phyloP scores from a whole-genome alignment of 2,329 filamentous ascomycete genomes.

The Paecilomyces formosus region DNA sequence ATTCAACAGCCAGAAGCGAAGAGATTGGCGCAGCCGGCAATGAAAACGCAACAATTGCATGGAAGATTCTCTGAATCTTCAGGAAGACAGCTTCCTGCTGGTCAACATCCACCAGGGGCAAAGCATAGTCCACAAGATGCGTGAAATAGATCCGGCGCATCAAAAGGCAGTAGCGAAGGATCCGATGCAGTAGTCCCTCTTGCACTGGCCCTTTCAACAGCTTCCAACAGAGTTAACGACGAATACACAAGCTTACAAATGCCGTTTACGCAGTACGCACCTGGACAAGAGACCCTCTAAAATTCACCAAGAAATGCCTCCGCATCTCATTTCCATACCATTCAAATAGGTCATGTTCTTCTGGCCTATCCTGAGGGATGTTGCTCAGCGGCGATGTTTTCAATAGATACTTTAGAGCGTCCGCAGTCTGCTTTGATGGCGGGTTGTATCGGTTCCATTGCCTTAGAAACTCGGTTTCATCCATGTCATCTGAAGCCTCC shows the following conservation, averaged over 20 bases:
- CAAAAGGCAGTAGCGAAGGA: constrained; percentile 28
- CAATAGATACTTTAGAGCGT: constrained; percentile 27
- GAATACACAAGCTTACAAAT: background rate
- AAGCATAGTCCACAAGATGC: constrained; percentile 25
- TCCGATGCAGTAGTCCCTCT: constrained; percentile 19
- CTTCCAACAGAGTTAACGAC: constrained; percentile 10
- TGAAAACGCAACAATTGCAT: constrained; percentile 42
- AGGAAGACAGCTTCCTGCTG: constrained; percentile 22
- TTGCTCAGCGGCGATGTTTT: constrained; percentile 11
- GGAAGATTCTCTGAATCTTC: constrained; percentile 36
- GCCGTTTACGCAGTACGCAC: constrained; percentile 16
- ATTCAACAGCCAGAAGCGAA: constrained; percentile 35
- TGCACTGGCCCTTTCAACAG: constrained; percentile 15
- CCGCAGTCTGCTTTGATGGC: constrained; percentile 20
- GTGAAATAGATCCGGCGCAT: constrained; percentile 30
- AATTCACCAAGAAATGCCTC: constrained; percentile 35
- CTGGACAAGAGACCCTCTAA: constrained; percentile 23
- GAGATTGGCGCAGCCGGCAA: constrained; percentile 36
- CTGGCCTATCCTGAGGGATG: constrained; percentile 7
- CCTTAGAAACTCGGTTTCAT: constrained; percentile 20
- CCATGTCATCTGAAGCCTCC: constrained; percentile 13
- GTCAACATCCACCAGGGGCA: constrained; percentile 17
- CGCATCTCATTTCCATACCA: constrained; percentile 39
- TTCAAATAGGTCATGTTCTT: constrained; percentile 24
- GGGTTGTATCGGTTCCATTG: constrained; percentile 21